A percentile compares a stretch with the other conserved stretches of the same genome.
phyloP scores from a whole-genome alignment of 2,329 filamentous ascomycete genomes.

The Arthroderma sp. region DNA sequence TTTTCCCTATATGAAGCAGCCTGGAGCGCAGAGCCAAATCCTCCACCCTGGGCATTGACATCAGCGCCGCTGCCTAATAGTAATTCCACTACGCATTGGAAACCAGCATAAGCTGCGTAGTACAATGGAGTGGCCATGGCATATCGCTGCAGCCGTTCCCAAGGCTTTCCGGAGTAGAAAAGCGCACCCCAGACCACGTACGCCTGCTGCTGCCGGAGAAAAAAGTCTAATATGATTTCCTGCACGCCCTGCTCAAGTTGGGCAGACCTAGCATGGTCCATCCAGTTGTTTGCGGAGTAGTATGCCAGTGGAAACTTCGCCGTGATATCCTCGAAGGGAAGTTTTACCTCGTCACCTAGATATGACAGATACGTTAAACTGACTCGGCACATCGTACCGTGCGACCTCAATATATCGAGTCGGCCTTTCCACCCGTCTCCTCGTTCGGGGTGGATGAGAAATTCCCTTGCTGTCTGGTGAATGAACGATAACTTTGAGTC shows the following conservation, averaged over 20 bases:
- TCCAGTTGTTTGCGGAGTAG: conserved; percentile 11
- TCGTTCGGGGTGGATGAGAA: background rate
- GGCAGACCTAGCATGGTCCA: conserved; percentile 7
- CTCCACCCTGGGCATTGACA: background rate
- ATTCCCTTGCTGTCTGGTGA: background rate
- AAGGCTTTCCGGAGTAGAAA: background rate
- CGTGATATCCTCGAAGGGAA: background rate
- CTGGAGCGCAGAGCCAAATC: conserved; percentile 7
- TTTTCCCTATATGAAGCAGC: conserved; percentile 8
- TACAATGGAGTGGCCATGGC: background rate
- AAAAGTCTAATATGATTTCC: conserved; percentile 8
- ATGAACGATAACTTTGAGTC: background rate
- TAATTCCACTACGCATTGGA: background rate
- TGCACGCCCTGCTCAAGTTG: conserved; percentile 6
- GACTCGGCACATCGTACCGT: background rate
- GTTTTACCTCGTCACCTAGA: conserved; percentile 1
- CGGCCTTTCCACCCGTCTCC: background rate
- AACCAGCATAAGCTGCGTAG: background rate
- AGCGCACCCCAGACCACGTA: conserved; percentile 6
- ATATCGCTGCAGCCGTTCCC: background rate
- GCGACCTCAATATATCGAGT: background rate
- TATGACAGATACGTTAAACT: conserved; percentile 10
- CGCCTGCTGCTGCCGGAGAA: conserved; percentile 3
- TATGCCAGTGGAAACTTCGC: conserved; percentile 8
- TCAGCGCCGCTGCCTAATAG: conserved; percentile 3